Evolutionary conservation across 768 basidiomycete species (phyloP).

Genomic region (Mycena vulgaris): DNA sequence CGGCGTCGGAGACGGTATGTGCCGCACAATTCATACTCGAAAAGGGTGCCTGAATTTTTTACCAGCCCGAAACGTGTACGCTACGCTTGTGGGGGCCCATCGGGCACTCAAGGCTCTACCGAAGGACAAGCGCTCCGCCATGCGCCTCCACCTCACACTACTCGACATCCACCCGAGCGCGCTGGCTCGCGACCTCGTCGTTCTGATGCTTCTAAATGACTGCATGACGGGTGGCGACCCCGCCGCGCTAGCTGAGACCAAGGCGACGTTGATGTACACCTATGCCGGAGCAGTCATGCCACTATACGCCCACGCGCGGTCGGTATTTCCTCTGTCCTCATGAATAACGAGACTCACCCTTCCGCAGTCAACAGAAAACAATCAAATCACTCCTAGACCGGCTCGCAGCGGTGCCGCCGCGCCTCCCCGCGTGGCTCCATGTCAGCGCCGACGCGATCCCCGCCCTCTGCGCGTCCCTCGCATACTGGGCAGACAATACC

Average conservation of each 20-base stretch:
- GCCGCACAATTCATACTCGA: no score
- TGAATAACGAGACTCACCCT: background rate
- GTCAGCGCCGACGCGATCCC: constrained; percentile 36
- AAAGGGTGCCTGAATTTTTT: no score
- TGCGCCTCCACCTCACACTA: constrained; percentile 43
- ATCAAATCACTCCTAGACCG: constrained; percentile 29
- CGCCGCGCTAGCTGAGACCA: constrained; percentile 34
- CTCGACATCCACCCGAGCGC: constrained; percentile 45
- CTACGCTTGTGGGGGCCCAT: constrained; percentile 44
- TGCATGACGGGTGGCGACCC: constrained; percentile 32
- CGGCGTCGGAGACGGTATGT: constrained; percentile 47
- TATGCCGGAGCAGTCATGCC: constrained; percentile 43
- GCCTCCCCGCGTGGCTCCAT: constrained; percentile 42
- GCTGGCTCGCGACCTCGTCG: constrained; percentile 42
- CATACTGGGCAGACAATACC: constrained; percentile 38
- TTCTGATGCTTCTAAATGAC: constrained; percentile 42
- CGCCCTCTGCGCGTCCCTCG: constrained; percentile 34
- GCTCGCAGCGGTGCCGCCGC: constrained; percentile 31
- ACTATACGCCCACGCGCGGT: constrained; percentile 40
- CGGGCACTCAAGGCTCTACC: constrained; percentile 37
- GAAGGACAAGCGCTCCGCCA: constrained; percentile 30
- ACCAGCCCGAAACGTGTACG: constrained; percentile 45
- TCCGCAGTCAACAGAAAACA: constrained; percentile 27
- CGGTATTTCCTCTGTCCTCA: background rate
- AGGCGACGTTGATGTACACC: constrained; percentile 45